These are phyloP conservation scores for Lagenidium giganteum DNA, from an alignment of 352 stramenopile genomes.

Conservation along the genomic window DNA sequence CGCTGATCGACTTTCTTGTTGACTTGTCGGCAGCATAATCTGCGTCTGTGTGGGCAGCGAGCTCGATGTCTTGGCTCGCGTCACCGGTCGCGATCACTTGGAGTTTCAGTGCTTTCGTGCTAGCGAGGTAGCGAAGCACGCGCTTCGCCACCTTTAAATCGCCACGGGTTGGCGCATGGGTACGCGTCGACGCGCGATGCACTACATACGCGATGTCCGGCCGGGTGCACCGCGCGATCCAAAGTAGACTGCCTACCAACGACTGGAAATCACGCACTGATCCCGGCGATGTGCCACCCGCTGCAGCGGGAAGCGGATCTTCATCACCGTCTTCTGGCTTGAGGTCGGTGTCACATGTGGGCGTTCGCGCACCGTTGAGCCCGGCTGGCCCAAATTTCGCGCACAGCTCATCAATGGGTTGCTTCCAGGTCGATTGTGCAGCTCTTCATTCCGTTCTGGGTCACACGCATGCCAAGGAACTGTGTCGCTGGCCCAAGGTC, in stretches of 20 bases:
- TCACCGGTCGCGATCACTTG: too few species aligned
- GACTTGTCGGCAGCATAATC: not conserved
- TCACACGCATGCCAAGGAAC: slow-evolving; percentile 23
- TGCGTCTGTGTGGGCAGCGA: too few species aligned
- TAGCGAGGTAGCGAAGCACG: slow-evolving; percentile 3
- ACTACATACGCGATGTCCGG: slow-evolving; percentile 1
- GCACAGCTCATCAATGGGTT: slow-evolving; percentile 16
- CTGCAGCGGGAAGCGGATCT: too few species aligned
- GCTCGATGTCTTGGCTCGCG: too few species aligned
- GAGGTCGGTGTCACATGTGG: slow-evolving; percentile 11
- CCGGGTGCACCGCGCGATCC: not conserved
- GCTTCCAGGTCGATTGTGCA: slow-evolving; percentile 18
- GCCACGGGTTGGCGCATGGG: not conserved
- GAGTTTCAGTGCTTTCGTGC: slow-evolving; percentile 11
- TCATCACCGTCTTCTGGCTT: too few species aligned
- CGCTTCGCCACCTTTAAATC: not conserved
- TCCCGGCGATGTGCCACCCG: too few species aligned
- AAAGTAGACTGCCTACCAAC: slow-evolving; percentile 16
- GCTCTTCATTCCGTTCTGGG: slow-evolving; percentile 1
- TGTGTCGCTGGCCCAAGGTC: slow-evolving; percentile 15
- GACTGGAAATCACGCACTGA: too few species aligned
- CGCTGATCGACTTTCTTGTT: not conserved
- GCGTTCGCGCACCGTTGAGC: slow-evolving; percentile 11
- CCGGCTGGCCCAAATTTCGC: slow-evolving; percentile 8
- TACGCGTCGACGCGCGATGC: not conserved